Evolutionary conservation across 306 rosid species (phyloP), one percentile per base, ranked within the genome.

Genomic region (Notholithocarpus densiflorus): DNA sequence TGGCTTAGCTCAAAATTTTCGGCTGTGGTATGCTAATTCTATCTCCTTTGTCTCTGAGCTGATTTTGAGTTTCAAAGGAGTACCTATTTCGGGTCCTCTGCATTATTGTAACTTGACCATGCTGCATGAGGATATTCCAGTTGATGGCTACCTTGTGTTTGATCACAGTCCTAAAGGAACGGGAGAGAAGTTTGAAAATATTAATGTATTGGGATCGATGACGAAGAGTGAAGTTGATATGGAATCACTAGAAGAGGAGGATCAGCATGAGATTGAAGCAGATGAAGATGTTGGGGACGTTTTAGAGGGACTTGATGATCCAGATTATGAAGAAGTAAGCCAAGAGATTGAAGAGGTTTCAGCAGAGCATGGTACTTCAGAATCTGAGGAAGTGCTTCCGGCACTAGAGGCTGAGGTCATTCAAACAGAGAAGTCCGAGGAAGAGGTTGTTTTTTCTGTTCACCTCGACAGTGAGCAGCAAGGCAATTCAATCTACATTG

Each of bases 61-160:
- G 82, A 70, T 90, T 65, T 68, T 79, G 13, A 56, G 72, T 53
- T 77, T 85, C 65, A 73, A 84, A 81, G 92, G 83, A 78, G 82
- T 7, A 15, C 82, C 32, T 10, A 75, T 75, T n/a, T 64, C 83
- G 72, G 86, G 43, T 54, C 72, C 82, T 20, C 60, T 87, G 72
- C 86, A 72, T 45, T 89, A 81, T 34, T 86, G 45, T 77, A 94
- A 94, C 89, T 75, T 90, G 84, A 86, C 90, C 54, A 26, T 48
- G 51, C 62, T 84, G 87, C 45, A 37, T 0, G 87, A 78, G 23
- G 77, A 61, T 79, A 69, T 1, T 21, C 26, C 8, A 6, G 77
- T 21, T 68, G 17, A 71, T 74, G 88, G 83, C 29, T 82, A 43
- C 62, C 76, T 82, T 43, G 71, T 70, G 71, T 80, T 85, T 75